Evolutionary conservation across 257 asterid species (phyloP), one percentile per base, ranked within the genome.

Genomic region (Jaltomata sinuosa): DNA sequence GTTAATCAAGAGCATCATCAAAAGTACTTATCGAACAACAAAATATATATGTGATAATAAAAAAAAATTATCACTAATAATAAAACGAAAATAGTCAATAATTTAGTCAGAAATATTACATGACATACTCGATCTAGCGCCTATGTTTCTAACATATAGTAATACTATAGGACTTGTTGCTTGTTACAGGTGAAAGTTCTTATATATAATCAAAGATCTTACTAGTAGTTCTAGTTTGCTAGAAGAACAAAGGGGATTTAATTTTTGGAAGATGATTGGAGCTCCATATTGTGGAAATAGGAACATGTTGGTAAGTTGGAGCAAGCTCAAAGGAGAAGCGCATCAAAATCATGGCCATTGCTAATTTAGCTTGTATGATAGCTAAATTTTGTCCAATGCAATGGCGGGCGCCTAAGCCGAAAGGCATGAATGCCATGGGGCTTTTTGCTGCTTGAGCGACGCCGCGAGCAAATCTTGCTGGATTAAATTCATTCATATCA

Each of bases 351-450:
- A 94, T 92, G 7, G 98, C 89, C 2, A 96, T 62, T 25, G 94
- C 94, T 22, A 96, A 79, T 79, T 92, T 96, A 50, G 98, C 97
- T 79, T 96, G 97, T 32, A 96, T n/a, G 6, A 93, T 79, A 64
- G 99, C 98, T 22, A 96, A 86, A 72, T 96, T 93, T 79, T 96
- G 98, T 21, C 99, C 99, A 57, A 94, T 85, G 92, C 98, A 96
- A 1, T 96, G 89, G 59, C 98, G 98, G 1, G 93, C 84, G 5
- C 99, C 99, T 32, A 92, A 31, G 45, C 99, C 99, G 62, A 96
- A 96, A 0, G 99, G 98, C 93, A 96, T 87, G 88, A 92, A 94
- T 0, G 98, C 97, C 95, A 88, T 90, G 1, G 95, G 96, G 87
- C 92, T 94, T 32, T 88, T 91, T 36, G 97, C 94, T 2, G 97